Evolutionary conservation across 768 basidiomycete genomes (phyloP).

Genomic region (Lepiota brunneoincarnata): DNA sequence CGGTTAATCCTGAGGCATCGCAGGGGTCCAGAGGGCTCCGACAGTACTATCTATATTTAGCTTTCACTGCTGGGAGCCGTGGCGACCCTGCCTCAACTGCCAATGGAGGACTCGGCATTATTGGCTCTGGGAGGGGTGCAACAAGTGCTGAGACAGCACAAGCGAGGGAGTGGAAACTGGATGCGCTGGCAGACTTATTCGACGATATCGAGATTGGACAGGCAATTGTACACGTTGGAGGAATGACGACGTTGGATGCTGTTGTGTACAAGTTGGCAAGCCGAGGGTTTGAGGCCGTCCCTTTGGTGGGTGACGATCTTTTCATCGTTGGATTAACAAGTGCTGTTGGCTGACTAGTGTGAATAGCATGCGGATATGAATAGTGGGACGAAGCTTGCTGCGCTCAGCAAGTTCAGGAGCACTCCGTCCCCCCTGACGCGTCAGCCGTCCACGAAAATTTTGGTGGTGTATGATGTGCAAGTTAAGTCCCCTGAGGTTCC

Average conservation of each 20-base stretch:
- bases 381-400: slow-evolving; percentile 73
- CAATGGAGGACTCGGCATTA: slow-evolving; percentile 76
- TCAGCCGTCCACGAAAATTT: slow-evolving; percentile 65
- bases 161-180: slow-evolving; percentile 93
- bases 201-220: slow-evolving; percentile 82
- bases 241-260: slow-evolving; percentile 81
- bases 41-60: slow-evolving; percentile 95
- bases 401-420: slow-evolving; percentile 81
- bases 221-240: slow-evolving; percentile 86
- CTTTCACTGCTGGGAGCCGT: slow-evolving; percentile 86
- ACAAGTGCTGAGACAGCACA: slow-evolving; percentile 81
- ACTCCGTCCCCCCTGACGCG: slow-evolving; percentile 56
- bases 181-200: slow-evolving; percentile 86
- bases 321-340: slow-evolving; percentile 6
- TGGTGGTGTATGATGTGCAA: slow-evolving; percentile 93
- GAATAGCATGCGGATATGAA: slow-evolving; percentile 91
- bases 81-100: slow-evolving; percentile 47
- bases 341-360: slow-evolving; percentile 14
- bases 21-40: slow-evolving; percentile 83
- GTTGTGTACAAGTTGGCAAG: slow-evolving; percentile 89
- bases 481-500: slow-evolving; percentile 88
- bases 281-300: slow-evolving; percentile 83
- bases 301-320: slow-evolving; percentile 72
- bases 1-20: slow-evolving; percentile 59
- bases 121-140: slow-evolving; percentile 86